A percentile compares a stretch with the other conserved stretches of the same genome.
These are phyloP conservation scores for Leptomonas pyrrhocoris DNA, from an alignment of 208 protist genomes.

Conservation along the genomic window DNA sequence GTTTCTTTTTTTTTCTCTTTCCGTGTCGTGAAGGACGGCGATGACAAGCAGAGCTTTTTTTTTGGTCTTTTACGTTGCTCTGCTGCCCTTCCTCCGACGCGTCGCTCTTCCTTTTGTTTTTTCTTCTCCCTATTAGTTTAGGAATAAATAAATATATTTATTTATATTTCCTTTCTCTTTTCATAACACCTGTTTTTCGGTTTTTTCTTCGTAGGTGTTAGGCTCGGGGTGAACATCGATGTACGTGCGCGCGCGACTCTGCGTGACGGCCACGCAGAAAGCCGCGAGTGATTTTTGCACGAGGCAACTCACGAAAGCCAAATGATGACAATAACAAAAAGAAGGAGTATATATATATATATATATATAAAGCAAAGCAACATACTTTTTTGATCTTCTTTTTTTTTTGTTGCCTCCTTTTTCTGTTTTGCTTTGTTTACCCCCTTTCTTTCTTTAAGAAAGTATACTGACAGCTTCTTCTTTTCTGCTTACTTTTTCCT, in stretches of 20 bases:
- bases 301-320: no score
- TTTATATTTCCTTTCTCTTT: background rate
- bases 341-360: background rate
- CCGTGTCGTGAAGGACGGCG: background rate
- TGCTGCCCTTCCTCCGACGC: background rate
- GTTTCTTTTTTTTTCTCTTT: constrained; percentile 12
- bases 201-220: background rate
- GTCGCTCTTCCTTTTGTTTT: background rate
- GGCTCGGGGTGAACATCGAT: no score
- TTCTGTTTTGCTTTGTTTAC: no score
- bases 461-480: no score
- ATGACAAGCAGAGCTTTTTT: background rate
- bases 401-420: background rate
- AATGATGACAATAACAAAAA: no score
- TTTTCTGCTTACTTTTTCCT: no score
- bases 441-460: no score
- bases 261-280: no score
- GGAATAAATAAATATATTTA: background rate
- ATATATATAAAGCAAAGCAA: background rate
- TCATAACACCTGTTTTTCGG: background rate
- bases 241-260: no score
- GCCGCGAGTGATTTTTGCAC: no score
- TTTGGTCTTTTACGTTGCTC: constrained; percentile 1
- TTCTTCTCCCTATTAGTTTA: background rate
- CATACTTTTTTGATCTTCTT: background rate